Percentiles rank a stretch among this genome's conserved stretches.
phyloP scores from a whole-genome alignment of 1,284 basidiomycete species.

The Ustilago nuda region DNA sequence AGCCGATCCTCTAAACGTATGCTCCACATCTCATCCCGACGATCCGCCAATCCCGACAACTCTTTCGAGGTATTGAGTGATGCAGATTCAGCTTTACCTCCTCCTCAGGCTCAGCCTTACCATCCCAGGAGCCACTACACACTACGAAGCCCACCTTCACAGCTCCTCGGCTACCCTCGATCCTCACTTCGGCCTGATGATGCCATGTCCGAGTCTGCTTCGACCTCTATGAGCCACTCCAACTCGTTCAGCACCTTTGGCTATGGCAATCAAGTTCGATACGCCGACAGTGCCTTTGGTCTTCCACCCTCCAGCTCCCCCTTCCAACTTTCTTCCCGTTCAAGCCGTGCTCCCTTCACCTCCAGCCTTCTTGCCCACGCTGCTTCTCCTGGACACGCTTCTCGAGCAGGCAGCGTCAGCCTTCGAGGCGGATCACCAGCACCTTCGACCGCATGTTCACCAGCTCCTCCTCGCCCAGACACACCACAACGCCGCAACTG shows the following conservation, averaged over 20 bases:
- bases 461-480: conserved; percentile 20
- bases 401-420: conserved; percentile 35
- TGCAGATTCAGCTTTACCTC: conserved; percentile 28
- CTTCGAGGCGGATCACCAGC: conserved; percentile 34
- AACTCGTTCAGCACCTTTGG: conserved; percentile 52
- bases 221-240: conserved; percentile 41
- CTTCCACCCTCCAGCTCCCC: conserved; percentile 49
- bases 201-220: conserved; percentile 46
- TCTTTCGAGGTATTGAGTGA: conserved; percentile 24
- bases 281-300: conserved; percentile 45
- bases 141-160: conserved; percentile 42
- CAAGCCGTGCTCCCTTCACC: conserved; percentile 22
- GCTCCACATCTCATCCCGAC: conserved; percentile 16
- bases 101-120: conserved; percentile 18
- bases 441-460: conserved; percentile 33
- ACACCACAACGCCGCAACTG: conserved; percentile 55
- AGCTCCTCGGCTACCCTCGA: conserved; percentile 27
- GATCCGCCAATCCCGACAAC: conserved; percentile 11
- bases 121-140: conserved; percentile 13
- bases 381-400: conserved; percentile 24
- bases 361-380: conserved; percentile 24
- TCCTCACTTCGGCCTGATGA: conserved; percentile 52
- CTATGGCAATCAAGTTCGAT: conserved; percentile 54
- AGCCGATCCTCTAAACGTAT: conserved; percentile 34
- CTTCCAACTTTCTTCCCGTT: conserved; percentile 51